These are phyloP conservation scores for Samsoniella hepiali DNA, from an alignment of 2,329 filamentous ascomycete species.

Conservation along the genomic window DNA sequence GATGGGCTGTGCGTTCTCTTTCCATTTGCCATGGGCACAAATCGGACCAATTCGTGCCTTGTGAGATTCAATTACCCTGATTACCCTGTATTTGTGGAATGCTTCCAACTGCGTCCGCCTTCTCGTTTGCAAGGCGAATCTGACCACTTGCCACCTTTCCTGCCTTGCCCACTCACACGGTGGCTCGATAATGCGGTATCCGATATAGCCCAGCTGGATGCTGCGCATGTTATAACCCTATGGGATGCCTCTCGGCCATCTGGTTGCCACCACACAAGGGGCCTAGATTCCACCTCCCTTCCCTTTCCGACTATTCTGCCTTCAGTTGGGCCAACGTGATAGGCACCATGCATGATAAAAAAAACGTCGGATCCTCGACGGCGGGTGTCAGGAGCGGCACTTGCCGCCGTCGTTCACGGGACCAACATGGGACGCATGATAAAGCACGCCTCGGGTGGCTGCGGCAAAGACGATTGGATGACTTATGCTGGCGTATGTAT, in stretches of 20 bases:
- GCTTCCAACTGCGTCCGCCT: neutral
- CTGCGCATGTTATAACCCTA: too few species aligned
- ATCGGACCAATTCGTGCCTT: neutral
- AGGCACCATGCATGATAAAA: neutral
- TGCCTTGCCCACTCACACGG: neutral
- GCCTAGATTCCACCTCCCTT: too few species aligned
- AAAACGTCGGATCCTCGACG: neutral
- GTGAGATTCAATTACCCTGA: neutral
- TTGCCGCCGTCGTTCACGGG: constrained; percentile 2
- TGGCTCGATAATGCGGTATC: neutral
- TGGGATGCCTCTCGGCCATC: too few species aligned
- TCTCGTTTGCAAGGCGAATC: neutral
- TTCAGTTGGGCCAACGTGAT: neutral
- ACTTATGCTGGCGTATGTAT: too few species aligned
- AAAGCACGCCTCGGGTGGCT: neutral
- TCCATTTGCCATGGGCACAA: neutral
- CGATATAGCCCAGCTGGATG: neutral
- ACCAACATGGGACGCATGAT: constrained; percentile 12
- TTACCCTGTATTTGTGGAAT: too few species aligned
- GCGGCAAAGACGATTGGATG: neutral
- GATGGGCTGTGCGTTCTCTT: neutral
- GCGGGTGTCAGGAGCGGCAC: neutral
- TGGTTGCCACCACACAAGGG: too few species aligned
- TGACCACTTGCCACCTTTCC: neutral
- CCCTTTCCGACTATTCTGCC: too few species aligned